Evolutionary conservation across 2,329 filamentous ascomycete species (phyloP).

Genomic region (Talaromyces sp.): DNA sequence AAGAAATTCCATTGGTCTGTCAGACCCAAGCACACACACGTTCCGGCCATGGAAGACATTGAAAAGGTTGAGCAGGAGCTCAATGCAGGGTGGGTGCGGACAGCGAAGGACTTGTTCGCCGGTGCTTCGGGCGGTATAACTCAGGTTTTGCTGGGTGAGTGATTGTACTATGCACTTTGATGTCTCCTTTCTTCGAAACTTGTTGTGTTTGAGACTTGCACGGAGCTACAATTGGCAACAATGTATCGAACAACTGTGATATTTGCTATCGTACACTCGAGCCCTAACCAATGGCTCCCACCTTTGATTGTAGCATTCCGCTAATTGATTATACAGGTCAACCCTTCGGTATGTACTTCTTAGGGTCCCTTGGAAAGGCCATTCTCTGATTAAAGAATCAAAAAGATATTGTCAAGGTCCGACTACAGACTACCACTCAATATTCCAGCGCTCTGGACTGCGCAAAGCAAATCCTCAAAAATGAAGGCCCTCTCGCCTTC

Average conservation of each 20-base stretch:
- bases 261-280: slow-evolving; percentile 1
- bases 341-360: slow-evolving; percentile 56
- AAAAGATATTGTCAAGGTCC: slow-evolving; percentile 92
- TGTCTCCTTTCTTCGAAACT: background rate
- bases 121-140: slow-evolving; percentile 89
- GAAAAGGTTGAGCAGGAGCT: slow-evolving; percentile 37
- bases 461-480: slow-evolving; percentile 76
- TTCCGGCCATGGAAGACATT: slow-evolving; percentile 27
- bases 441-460: slow-evolving; percentile 78
- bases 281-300: background rate
- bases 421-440: slow-evolving; percentile 80
- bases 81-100: slow-evolving; percentile 49
- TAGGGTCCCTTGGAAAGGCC: background rate
- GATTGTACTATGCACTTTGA: background rate
- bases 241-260: background rate
- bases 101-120: slow-evolving; percentile 83
- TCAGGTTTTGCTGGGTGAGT: slow-evolving; percentile 85
- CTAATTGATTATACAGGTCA: slow-evolving; percentile 50
- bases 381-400: slow-evolving; percentile 17
- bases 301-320: slow-evolving; percentile 5
- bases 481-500: slow-evolving; percentile 86
- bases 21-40: background rate
- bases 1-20: background rate
- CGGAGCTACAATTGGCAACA: background rate
- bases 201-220: background rate